A percentile compares a stretch with the other conserved stretches of the same genome.
Evolutionary conservation across 1,284 basidiomycete genomes (phyloP).

Genomic region (Ceratobasidium theobromae): DNA sequence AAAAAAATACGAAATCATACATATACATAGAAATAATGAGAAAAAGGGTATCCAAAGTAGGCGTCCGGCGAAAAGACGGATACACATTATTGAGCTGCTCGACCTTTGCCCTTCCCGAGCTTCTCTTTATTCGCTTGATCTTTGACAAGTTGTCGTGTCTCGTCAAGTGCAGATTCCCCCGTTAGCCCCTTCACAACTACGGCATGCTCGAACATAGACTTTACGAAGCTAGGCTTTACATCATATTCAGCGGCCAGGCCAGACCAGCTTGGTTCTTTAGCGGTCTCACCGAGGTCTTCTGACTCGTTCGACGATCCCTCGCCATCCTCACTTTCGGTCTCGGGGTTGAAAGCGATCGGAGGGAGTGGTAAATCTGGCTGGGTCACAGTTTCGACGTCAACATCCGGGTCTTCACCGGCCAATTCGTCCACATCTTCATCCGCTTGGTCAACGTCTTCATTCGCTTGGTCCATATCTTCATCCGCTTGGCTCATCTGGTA

Average conservation of each 20-base stretch:
- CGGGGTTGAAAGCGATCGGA: background rate
- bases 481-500: too few species aligned
- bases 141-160: too few species aligned
- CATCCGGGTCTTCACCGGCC: background rate
- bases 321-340: background rate
- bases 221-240: too few species aligned
- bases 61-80: background rate
- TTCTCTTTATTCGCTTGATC: too few species aligned
- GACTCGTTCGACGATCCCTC: too few species aligned
- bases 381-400: conserved; percentile 5
- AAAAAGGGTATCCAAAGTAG: background rate
- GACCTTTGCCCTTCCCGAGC: background rate
- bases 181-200: too few species aligned
- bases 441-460: background rate
- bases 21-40: background rate
- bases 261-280: background rate
- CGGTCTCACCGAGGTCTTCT: too few species aligned
- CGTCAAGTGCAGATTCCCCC: too few species aligned
- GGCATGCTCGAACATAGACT: too few species aligned
- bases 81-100: background rate
- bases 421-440: background rate
- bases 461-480: background rate
- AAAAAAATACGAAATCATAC: too few species aligned
- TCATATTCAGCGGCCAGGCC: background rate
- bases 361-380: background rate